phyloP scores from a whole-genome alignment of 345 rosid species.

The Eucalyptus grandis region DNA sequence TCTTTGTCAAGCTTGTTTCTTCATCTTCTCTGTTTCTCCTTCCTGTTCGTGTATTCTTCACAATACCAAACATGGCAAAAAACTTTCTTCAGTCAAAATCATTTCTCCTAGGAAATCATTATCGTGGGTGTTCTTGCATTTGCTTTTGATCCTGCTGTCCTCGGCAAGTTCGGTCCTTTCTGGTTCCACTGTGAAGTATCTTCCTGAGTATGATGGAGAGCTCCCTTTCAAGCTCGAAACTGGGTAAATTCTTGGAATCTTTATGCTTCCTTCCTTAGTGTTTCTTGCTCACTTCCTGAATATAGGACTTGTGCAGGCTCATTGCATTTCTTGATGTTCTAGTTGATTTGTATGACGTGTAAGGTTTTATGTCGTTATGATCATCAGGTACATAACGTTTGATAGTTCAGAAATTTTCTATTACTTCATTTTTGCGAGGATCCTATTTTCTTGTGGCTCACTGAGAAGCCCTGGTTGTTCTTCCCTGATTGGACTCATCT shows the following conservation, averaged over 20 bases:
- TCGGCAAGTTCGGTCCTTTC: not conserved
- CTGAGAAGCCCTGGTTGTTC: not conserved
- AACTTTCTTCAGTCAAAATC: not conserved
- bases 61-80: not conserved
- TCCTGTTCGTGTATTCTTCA: too few species aligned
- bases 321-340: not conserved
- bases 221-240: slow-evolving; percentile 18
- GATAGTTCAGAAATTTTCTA: not conserved
- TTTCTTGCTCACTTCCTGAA: too few species aligned
- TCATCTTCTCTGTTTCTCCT: too few species aligned
- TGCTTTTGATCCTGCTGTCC: not conserved
- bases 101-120: not conserved
- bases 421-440: not conserved
- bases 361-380: not conserved
- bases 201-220: slow-evolving; percentile 9
- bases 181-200: not conserved
- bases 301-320: not conserved
- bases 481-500: not conserved
- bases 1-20: too few species aligned
- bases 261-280: not conserved
- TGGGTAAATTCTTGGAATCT: not conserved
- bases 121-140: not conserved
- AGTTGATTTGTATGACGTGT: not conserved
- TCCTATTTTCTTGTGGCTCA: not conserved
- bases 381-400: not conserved